Evolutionary conservation across 2,329 filamentous ascomycete genomes (phyloP).

Genomic region (Zymoseptoria ardabiliae): DNA sequence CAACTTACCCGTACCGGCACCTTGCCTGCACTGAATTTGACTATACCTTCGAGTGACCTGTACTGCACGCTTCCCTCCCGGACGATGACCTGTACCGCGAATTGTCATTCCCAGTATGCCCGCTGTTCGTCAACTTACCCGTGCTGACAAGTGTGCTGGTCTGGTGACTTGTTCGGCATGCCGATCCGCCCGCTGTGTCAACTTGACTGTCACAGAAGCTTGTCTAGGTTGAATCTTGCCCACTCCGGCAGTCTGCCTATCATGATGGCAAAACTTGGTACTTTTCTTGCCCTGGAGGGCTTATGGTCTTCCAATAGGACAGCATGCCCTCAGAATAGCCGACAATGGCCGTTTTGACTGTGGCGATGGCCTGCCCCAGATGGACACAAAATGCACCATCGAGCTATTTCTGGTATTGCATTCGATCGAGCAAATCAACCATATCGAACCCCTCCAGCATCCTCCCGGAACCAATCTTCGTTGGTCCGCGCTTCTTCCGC

Average conservation of each 20-base stretch:
- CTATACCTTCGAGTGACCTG: too few relatives aligned
- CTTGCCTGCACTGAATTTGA: too few relatives aligned
- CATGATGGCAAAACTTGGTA: too few relatives aligned
- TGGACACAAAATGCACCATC: background rate
- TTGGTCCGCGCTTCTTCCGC: conserved; percentile 43
- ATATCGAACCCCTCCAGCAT: conserved; percentile 51
- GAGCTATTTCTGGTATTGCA: conserved; percentile 3
- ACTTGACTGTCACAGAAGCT: background rate
- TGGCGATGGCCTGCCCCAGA: background rate
- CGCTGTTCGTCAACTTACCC: too few relatives aligned
- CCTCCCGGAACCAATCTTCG: conserved; percentile 64
- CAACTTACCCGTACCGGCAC: too few relatives aligned
- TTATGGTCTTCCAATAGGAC: too few relatives aligned
- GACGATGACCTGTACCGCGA: too few relatives aligned
- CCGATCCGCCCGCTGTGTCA: background rate
- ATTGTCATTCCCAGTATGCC: too few relatives aligned
- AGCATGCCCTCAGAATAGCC: background rate
- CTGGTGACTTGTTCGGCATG: background rate
- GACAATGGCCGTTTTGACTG: background rate
- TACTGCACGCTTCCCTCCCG: too few relatives aligned
- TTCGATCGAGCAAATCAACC: conserved; percentile 35
- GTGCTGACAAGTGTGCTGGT: too few relatives aligned
- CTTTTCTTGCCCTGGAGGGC: too few relatives aligned
- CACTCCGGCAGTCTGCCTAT: too few relatives aligned
- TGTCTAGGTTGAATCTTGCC: background rate